Percentiles rank a stretch among this genome's conserved stretches.
Evolutionary conservation across 192 early-diverging fungal genomes (phyloP).

Genomic region (Coemansia erecta): DNA sequence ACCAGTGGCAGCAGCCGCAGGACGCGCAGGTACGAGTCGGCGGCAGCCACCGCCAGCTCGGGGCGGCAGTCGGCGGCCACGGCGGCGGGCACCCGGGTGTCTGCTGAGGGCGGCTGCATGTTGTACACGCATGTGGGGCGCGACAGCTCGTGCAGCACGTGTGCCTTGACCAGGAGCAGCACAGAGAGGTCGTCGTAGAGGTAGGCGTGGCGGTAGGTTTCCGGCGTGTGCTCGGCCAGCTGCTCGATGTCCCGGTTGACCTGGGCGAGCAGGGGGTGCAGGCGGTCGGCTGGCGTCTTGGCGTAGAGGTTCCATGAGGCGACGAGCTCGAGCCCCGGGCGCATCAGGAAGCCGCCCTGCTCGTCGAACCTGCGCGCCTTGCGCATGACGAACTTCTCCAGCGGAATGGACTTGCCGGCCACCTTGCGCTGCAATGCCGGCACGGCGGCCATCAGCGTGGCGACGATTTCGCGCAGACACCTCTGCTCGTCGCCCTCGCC

Average conservation of each 20-base stretch:
- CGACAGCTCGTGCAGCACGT: constrained; percentile 64
- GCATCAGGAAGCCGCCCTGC: constrained; percentile 66
- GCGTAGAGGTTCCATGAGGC: constrained; percentile 71
- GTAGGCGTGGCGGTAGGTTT: constrained; percentile 42
- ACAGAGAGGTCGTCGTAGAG: constrained; percentile 80
- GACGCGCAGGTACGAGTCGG: constrained; percentile 32
- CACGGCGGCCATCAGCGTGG: constrained; percentile 65
- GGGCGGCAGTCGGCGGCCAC: neutral
- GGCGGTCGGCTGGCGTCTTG: constrained; percentile 59
- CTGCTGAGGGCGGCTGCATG: constrained; percentile 8
- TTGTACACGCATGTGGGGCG: constrained; percentile 37
- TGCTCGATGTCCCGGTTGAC: constrained; percentile 50
- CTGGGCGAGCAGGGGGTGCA: constrained; percentile 47
- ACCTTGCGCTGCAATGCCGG: constrained; percentile 69
- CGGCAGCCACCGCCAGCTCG: constrained; percentile 12
- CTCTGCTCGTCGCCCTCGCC: constrained; percentile 18
- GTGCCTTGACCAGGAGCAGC: constrained; percentile 65
- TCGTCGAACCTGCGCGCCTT: constrained; percentile 72
- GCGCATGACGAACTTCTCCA: constrained; percentile 86
- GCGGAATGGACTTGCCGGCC: constrained; percentile 79
- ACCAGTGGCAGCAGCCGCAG: constrained; percentile 59
- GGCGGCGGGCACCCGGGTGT: neutral
- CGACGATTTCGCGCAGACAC: constrained; percentile 51
- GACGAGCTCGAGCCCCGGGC: constrained; percentile 78
- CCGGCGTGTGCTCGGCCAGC: constrained; percentile 34